These are phyloP conservation scores for Taxawa tesnikishii DNA, from an alignment of 2,329 filamentous ascomycete species.

Conservation along the genomic window DNA sequence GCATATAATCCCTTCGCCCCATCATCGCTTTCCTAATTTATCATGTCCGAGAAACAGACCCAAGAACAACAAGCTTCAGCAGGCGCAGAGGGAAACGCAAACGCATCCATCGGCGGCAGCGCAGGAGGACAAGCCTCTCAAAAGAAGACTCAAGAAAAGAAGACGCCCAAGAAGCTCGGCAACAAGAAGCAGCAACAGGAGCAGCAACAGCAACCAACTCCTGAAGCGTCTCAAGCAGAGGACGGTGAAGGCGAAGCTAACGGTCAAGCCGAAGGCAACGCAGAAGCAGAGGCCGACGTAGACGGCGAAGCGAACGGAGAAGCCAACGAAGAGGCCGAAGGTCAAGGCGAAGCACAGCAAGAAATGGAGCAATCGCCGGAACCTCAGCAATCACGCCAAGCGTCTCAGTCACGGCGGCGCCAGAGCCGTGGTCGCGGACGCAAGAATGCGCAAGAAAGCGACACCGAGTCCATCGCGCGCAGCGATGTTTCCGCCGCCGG, in stretches of 20 bases:
- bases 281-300: constrained; percentile 17
- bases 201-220: constrained; percentile 35
- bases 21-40: constrained; percentile 11
- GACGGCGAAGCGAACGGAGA: constrained; percentile 23
- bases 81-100: constrained; percentile 8
- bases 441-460: constrained; percentile 26
- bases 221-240: constrained; percentile 29
- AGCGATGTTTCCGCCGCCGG: constrained; percentile 40
- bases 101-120: constrained; percentile 6
- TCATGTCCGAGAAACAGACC: constrained; percentile 12
- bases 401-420: constrained; percentile 31
- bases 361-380: constrained; percentile 24
- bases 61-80: constrained; percentile 8
- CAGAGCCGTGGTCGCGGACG: constrained; percentile 38
- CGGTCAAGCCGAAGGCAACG: constrained; percentile 22
- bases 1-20: neutral
- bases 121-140: constrained; percentile 4
- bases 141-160: constrained; percentile 20
- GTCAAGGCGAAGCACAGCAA: constrained; percentile 27
- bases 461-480: constrained; percentile 42
- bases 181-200: constrained; percentile 27
- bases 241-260: constrained; percentile 30
- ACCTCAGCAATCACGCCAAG: constrained; percentile 22
- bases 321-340: constrained; percentile 24
- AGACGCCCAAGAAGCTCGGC: constrained; percentile 37